Evolutionary conservation across 148 eudicot genomes (phyloP), one percentile per base, ranked within the genome.

Genomic region (Chenopodium suecicum): DNA sequence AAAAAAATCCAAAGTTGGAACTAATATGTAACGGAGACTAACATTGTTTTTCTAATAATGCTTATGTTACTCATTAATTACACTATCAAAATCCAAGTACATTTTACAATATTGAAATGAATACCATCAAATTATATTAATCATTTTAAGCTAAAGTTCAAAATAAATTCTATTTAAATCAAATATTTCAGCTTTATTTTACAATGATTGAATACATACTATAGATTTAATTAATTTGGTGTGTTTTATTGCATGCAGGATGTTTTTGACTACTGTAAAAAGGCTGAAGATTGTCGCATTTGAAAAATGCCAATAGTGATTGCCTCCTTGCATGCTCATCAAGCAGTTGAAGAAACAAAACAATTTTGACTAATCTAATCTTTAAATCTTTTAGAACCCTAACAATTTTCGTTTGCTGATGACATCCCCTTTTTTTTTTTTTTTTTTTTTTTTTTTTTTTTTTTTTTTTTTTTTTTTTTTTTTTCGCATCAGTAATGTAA

Each of bases 181-280:
- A 31, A 16, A 69, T 32, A 1, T 17, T 27, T 29, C 2, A 17
- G 10, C 13, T 20, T 4, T 0, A 50, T 14, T 31, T 11, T 68
- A 79, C 54, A 50, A 50, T 50, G 13, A 56, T 56, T 56, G 4
- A 56, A n/a, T 7, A 29, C 29, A 69, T 1, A 16, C 11, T 27
- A 22, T 4, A 44, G 9, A 64, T 27, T 64, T 76, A 32, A 0
- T 80, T 23, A 31, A 13, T 71, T 41, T 41, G 44, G 44, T 41
- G 44, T 41, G 44, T 41, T 41, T 41, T 41, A 41, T 41, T 41
- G 44, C 44, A 41, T 76, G 44, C 83, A 86, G 88, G 83, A 62
- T 86, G 83, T 86, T 86, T 65, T 70, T 86, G 52, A 79, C 46
- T 27, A 70, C 81, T 2, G 88, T 86, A 29, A 82, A 80, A 47